Evolutionary conservation across 1,284 basidiomycete species (phyloP).

Genomic region (Microbotryum scabiosae): DNA sequence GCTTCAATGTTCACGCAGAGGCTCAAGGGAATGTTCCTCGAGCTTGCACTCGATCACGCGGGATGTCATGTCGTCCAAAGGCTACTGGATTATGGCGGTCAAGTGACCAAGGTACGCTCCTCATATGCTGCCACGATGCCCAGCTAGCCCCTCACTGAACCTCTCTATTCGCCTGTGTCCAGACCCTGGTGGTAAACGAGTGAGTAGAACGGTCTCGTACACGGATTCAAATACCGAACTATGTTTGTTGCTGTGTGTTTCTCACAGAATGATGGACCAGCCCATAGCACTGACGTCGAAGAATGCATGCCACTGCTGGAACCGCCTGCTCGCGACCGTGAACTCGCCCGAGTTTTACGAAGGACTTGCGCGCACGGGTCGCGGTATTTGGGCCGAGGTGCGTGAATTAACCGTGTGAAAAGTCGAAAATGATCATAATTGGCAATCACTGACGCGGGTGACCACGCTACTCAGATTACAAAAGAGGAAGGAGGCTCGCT

Average conservation of each 20-base stretch:
- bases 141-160: no score
- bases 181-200: no score
- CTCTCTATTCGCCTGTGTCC: no score
- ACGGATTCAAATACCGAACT: no score
- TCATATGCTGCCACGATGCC: background rate
- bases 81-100: conserved; percentile 19
- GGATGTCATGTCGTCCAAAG: conserved; percentile 28
- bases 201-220: no score
- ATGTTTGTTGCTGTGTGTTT: no score
- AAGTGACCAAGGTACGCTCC: conserved; percentile 3
- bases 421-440: no score
- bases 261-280: conserved; percentile 11
- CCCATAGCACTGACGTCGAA: conserved; percentile 11
- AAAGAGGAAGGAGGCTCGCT: conserved; percentile 20
- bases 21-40: conserved; percentile 5
- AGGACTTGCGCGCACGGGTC: conserved; percentile 13
- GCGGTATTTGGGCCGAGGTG: conserved; percentile 1
- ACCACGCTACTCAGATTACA: background rate
- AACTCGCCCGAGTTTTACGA: conserved; percentile 19
- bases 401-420: no score
- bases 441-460: no score
- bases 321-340: conserved; percentile 14
- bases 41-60: conserved; percentile 14
- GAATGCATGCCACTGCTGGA: conserved; percentile 17
- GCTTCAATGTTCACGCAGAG: background rate